Evolutionary conservation across 768 basidiomycete species (phyloP).

Genomic region (Leucocoprinus leucothites): DNA sequence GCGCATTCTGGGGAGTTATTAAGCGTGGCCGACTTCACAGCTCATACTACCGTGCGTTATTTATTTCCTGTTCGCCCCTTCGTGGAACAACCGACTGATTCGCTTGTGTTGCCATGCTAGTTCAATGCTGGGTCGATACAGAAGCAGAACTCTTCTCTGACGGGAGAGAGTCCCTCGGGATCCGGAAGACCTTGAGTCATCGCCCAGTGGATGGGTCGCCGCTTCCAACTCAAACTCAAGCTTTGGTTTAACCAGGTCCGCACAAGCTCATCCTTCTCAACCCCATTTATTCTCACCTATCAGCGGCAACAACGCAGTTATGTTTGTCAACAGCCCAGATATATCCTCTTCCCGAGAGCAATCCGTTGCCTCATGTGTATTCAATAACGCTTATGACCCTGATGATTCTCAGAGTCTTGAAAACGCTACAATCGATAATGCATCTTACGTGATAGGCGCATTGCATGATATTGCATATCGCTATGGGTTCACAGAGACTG

Average conservation of each 20-base stretch:
- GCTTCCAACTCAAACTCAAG: slow-evolving; percentile 19
- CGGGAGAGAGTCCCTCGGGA: slow-evolving; percentile 45
- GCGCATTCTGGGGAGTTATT: slow-evolving; percentile 47
- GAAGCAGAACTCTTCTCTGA: slow-evolving; percentile 45
- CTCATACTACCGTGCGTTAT: slow-evolving; percentile 33
- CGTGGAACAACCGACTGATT: no score
- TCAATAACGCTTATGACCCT: not conserved
- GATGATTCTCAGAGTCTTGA: slow-evolving; percentile 34
- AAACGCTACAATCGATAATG: slow-evolving; percentile 43
- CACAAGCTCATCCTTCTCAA: no score
- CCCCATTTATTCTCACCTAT: not conserved
- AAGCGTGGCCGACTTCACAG: slow-evolving; percentile 50
- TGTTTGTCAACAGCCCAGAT: not conserved
- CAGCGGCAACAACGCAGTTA: not conserved
- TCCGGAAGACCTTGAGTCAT: slow-evolving; percentile 47
- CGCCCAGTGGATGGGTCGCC: slow-evolving; percentile 43
- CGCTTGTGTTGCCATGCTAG: slow-evolving; percentile 15
- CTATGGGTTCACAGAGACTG: slow-evolving; percentile 51
- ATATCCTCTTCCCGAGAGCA: not conserved
- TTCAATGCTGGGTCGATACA: slow-evolving; percentile 44
- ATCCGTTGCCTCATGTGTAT: not conserved
- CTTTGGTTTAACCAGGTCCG: not conserved
- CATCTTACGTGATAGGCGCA: slow-evolving; percentile 57
- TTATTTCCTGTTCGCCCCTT: not conserved
- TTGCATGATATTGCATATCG: slow-evolving; percentile 44